These are phyloP conservation scores for Malus sieversii DNA, from an alignment of 306 rosid genomes.

Conservation along the genomic window DNA sequence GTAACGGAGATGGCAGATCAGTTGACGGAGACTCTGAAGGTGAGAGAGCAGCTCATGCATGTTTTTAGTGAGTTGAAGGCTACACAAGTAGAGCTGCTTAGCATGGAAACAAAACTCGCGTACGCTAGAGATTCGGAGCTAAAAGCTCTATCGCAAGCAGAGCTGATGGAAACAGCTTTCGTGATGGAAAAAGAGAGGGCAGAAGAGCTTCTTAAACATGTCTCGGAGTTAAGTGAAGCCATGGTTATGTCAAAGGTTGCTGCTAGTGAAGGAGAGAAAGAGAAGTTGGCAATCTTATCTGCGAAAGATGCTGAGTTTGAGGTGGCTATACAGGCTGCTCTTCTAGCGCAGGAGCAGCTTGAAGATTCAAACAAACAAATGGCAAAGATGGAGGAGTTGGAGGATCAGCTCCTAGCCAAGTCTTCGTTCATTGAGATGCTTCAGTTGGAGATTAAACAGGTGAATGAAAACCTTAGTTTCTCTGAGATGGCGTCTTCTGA, in stretches of 20 bases:
- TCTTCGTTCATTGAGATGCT: slow-evolving; percentile 17
- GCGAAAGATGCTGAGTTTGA: slow-evolving; percentile 44
- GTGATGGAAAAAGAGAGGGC: slow-evolving; percentile 36
- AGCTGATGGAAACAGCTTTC: slow-evolving; percentile 30
- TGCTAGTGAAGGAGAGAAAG: slow-evolving; percentile 36
- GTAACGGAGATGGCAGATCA: slow-evolving; percentile 39
- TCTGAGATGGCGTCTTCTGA: slow-evolving; percentile 18
- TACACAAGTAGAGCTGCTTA: slow-evolving; percentile 41
- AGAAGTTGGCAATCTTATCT: slow-evolving; percentile 27
- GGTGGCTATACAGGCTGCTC: slow-evolving; percentile 24
- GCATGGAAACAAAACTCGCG: slow-evolving; percentile 47
- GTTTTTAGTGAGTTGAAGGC: slow-evolving; percentile 41
- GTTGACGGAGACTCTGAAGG: slow-evolving; percentile 20
- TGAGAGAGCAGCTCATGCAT: slow-evolving; percentile 36
- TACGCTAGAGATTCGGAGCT: slow-evolving; percentile 44
- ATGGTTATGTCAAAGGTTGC: slow-evolving; percentile 27
- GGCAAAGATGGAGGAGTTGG: slow-evolving; percentile 25
- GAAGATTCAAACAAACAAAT: slow-evolving; percentile 29
- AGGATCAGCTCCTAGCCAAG: slow-evolving; percentile 19
- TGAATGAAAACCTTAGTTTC: slow-evolving; percentile 7
- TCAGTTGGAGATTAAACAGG: slow-evolving; percentile 19
- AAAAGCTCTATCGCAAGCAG: slow-evolving; percentile 23
- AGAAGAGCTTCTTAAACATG: slow-evolving; percentile 33
- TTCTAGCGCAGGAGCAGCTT: slow-evolving; percentile 26
- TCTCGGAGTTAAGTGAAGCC: slow-evolving; percentile 43